phyloP scores from a whole-genome alignment of 305 asterid genomes.

The Solanum hybrid region DNA sequence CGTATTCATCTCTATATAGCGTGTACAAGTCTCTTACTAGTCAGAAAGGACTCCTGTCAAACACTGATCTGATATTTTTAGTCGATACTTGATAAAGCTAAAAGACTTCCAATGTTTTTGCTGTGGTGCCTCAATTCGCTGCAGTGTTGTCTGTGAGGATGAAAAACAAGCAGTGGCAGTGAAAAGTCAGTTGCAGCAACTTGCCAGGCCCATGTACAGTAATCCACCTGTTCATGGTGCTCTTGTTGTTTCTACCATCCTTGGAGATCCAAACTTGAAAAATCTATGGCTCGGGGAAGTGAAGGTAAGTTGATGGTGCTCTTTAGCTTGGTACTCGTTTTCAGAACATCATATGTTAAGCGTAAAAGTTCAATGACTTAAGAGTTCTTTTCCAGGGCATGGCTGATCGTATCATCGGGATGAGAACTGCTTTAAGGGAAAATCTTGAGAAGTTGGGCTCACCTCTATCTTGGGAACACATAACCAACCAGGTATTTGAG shows the following conservation, averaged over 20 bases:
- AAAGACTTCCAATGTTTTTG: neutral
- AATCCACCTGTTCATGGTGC: constrained; percentile 99
- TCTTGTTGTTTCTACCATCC: constrained; percentile 70
- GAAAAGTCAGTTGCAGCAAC: constrained; percentile 96
- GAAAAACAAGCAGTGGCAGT: constrained; percentile 90
- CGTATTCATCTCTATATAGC: no score
- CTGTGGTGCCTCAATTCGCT: constrained; percentile 5
- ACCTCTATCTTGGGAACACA: constrained; percentile 85
- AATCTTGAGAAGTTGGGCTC: constrained; percentile 89
- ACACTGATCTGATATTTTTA: neutral
- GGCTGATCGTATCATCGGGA: constrained; percentile 97
- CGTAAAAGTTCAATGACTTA: neutral
- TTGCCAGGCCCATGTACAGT: constrained; percentile 97
- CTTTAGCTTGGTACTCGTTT: neutral
- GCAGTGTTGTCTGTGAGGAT: constrained; percentile 86
- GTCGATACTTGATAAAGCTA: neutral
- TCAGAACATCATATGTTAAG: neutral
- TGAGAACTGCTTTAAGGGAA: constrained; percentile 69
- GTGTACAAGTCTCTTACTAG: neutral
- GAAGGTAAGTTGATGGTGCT: constrained; percentile 29
- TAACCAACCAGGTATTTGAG: constrained; percentile 77
- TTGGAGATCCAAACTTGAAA: constrained; percentile 75
- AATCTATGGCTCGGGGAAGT: constrained; percentile 88
- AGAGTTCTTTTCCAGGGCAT: constrained; percentile 47
- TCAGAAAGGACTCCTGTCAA: neutral